Evolutionary conservation across 2,329 filamentous ascomycete genomes (phyloP), one percentile per base, ranked within the genome.

Genomic region (Fusarium bulbicola): DNA sequence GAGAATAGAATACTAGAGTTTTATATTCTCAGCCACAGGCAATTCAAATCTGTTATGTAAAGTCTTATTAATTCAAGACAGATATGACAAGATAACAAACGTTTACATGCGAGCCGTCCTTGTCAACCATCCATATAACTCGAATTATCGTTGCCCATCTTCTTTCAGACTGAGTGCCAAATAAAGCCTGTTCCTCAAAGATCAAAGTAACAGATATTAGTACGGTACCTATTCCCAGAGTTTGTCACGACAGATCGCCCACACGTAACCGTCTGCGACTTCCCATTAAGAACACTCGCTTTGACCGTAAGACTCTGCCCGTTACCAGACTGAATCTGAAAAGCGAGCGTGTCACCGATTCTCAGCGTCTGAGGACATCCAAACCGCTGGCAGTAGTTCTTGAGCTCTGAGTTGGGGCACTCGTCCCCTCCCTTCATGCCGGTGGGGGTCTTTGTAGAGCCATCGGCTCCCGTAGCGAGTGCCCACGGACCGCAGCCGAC

Each of bases 391-490:
- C 46, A 49, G 21, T 13, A 49, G 28, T 49, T 49, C 28, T 3
- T 49, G 7, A 49, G 46, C 7, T 49, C 28, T 2, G 46, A 30
- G 18, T 32, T n/a, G 5, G 46, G 46, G 28, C 46, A 49, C 46
- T 49, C 28, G 15, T 49, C 46, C 1, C 46, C 21, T 2, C 46
- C 46, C 0, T 3, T 49, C 28, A 49, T 1, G 1, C 46, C 28
- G 3, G 14, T 49, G 4, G 28, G 46, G 8, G 7, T 32, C 46
- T 32, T 32, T 0, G 28, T 32, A 32, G 46, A 49, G 5, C 46
- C 46, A 0, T 49, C 46, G 3, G 28, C 28, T 1, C 5, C 46
- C 13, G 46, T 49, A 15, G 46, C 46, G 4, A 49, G 46, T 0
- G 46, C 28, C 46, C 28, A 49, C 1, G 46, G 46, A 7, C 46